Conservation (phyloP, 2,329 filamentous ascomycete genomes). For the Fusarium phyllophilum region DNA sequence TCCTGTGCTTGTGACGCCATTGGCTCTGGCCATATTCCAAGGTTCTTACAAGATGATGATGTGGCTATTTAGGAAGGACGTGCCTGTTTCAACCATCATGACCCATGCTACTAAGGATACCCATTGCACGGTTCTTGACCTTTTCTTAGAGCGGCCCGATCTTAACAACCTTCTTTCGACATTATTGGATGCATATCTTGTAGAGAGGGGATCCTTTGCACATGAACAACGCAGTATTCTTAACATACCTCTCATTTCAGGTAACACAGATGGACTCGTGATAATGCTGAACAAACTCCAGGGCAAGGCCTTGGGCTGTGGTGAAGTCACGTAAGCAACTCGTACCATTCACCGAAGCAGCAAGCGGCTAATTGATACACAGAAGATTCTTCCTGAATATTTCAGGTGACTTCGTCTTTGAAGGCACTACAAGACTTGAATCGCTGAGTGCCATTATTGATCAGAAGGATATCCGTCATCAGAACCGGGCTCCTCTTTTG, state of each 20-base stretch:
- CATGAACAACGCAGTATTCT: background rate
- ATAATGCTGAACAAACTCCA: background rate
- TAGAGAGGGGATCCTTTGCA: background rate
- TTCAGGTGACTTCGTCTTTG: background rate
- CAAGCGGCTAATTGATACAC: background rate
- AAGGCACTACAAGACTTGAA: background rate
- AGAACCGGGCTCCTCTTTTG: background rate
- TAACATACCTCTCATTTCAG: fast-evolving
- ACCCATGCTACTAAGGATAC: background rate
- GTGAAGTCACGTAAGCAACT: background rate
- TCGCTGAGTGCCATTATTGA: background rate
- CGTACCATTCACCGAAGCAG: background rate
- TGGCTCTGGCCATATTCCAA: background rate
- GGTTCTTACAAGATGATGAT: background rate
- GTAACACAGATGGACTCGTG: background rate
- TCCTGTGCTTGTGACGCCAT: background rate
- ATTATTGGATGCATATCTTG: background rate
- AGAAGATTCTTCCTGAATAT: background rate
- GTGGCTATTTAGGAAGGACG: background rate
- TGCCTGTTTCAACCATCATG: background rate
- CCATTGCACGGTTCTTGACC: background rate
- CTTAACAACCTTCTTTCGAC: background rate
- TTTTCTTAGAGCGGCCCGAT: background rate
- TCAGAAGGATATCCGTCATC: background rate
- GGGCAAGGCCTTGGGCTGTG: fast-evolving